A percentile compares a stretch with the other conserved stretches of the same genome.
Conservation (phyloP, 768 basidiomycete species). For the Udeniomyces megalosporus region DNA sequence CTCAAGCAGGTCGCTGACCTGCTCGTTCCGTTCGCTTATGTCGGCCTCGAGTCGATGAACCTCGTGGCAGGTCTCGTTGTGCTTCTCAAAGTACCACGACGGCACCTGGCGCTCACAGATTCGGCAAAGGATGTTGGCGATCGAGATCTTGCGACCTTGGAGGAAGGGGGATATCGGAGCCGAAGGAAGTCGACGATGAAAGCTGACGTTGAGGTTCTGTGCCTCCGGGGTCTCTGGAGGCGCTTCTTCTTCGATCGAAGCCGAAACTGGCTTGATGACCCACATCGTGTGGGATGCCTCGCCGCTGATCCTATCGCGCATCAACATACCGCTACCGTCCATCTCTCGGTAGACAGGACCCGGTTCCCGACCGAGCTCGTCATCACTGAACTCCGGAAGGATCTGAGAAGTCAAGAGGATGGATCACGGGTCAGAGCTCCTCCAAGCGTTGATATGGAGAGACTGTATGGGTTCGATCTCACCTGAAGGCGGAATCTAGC, state of each 20-base stretch:
- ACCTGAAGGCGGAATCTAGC: constrained; percentile 75
- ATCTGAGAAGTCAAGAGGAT: neutral
- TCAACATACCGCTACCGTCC: constrained; percentile 98
- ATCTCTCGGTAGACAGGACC: constrained; percentile 49
- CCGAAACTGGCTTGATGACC: constrained; percentile 54
- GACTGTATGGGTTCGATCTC: neutral
- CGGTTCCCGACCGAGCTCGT: constrained; percentile 23
- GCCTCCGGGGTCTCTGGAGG: neutral
- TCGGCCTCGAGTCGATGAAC: constrained; percentile 91
- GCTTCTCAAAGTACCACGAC: constrained; percentile 99
- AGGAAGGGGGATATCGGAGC: constrained; percentile 40
- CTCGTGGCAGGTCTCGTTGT: constrained; percentile 97
- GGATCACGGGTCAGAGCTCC: neutral
- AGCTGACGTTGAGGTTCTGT: neutral
- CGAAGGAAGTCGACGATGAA: constrained; percentile 13
- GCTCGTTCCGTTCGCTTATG: constrained; percentile 84
- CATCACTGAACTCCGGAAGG: constrained; percentile 10
- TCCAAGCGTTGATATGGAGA: no score
- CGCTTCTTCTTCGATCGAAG: neutral
- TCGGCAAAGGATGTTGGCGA: constrained; percentile 74
- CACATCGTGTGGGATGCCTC: constrained; percentile 93
- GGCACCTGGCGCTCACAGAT: constrained; percentile 95
- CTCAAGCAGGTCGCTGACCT: constrained; percentile 66
- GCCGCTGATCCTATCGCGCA: constrained; percentile 79
- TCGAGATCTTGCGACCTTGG: constrained; percentile 51